Evolutionary conservation across 805 yeast species (phyloP).

Genomic region (Brettanomyces anomalus): DNA sequence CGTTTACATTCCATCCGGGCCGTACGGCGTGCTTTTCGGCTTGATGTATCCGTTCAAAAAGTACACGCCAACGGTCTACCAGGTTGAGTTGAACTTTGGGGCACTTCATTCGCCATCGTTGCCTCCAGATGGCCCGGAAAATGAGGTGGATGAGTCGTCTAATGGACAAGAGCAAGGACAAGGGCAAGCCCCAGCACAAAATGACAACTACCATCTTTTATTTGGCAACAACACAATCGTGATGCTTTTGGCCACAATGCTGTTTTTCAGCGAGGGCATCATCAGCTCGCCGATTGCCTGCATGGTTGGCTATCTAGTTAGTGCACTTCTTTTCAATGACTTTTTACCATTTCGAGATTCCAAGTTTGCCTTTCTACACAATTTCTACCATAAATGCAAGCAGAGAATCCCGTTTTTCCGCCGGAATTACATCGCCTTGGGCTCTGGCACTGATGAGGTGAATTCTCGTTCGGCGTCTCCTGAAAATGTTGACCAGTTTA

Average conservation of each 20-base stretch:
- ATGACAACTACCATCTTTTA: constrained; percentile 6
- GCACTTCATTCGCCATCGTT: constrained; percentile 13
- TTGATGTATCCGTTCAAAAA: constrained; percentile 31
- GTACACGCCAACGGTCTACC: constrained; percentile 32
- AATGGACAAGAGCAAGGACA: not conserved
- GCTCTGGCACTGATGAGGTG: not conserved
- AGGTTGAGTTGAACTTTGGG: constrained; percentile 28
- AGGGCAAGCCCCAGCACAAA: not conserved
- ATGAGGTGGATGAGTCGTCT: not conserved
- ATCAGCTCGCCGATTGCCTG: constrained; percentile 29
- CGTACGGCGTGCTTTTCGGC: constrained; percentile 31
- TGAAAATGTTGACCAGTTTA: constrained; percentile 5
- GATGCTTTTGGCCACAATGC: constrained; percentile 3
- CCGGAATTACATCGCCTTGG: not conserved
- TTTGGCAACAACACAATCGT: constrained; percentile 9
- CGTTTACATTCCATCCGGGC: constrained; percentile 37
- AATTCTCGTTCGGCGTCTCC: constrained; percentile 1
- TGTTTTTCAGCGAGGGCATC: constrained; percentile 33
- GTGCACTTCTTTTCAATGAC: constrained; percentile 33
- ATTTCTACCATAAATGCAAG: constrained; percentile 8
- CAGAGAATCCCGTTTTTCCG: not conserved
- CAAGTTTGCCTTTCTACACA: constrained; percentile 13
- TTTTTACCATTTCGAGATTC: constrained; percentile 34
- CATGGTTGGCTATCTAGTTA: constrained; percentile 33
- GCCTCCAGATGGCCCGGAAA: constrained; percentile 13